Evolutionary conservation across 768 basidiomycete species (phyloP), one percentile per base, ranked within the genome.

Genomic region (Pholiota conissans): DNA sequence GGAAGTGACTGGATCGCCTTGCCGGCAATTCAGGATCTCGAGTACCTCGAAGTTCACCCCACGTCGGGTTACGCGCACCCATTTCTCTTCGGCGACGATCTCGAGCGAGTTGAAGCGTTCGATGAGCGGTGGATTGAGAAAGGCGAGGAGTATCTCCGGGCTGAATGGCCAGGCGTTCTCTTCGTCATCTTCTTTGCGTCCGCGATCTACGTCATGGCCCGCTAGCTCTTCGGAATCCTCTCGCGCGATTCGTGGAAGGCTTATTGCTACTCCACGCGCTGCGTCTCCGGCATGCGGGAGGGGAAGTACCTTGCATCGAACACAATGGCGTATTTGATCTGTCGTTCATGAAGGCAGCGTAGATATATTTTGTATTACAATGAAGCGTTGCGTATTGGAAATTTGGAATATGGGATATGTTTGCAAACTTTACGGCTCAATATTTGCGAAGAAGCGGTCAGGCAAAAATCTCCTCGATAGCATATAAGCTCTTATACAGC

Each of bases 61-160:
- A n/a, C 52, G 39, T n/a, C 39, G n/a, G 18, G 26, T 6, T 22
- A n/a, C 28, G 18, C 24, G 27, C 18, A 27, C 24, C 8, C 35
- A 45, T 3, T 59, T 47, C 20, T 20, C 50, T 27, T 39, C 56
- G n/a, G 55, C 67, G 3, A 66, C 67, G 3, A 65, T 68, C n/a
- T 68, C 65, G 11, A 69, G 67, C 52, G 61, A 60, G 42, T 56
- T 68, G 18, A 68, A 65, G 48, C 49, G 57, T 18, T 59, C 59
- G 0, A 30, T 47, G 26, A 56, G 53, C 20, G 11, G n/a, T 6
- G 22, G 32, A 3, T 14, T n/a, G 26, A 22, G 42, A 42, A 26
- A 18, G 6, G n/a, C 28, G 5, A 11, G 28, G 29, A 27, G 7
- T 10, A 13, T 34, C n/a, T 10, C 16, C 30, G 29, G 26, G 10